These are phyloP conservation scores for Leishmania arabica DNA, from an alignment of 208 protist genomes.

Conservation along the genomic window DNA sequence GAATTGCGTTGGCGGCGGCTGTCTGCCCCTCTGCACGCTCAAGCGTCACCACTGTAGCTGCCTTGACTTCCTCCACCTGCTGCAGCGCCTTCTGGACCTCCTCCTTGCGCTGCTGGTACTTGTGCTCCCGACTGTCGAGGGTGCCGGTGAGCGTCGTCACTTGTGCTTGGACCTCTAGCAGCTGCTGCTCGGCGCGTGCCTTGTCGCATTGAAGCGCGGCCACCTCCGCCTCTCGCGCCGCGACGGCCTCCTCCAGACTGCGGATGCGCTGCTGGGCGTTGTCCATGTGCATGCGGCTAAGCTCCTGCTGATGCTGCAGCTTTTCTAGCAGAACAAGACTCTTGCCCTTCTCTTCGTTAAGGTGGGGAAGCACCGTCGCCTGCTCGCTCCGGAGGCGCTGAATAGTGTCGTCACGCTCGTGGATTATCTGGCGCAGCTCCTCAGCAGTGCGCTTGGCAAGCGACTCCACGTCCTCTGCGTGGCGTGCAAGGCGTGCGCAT, in stretches of 20 bases:
- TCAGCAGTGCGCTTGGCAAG: slow-evolving; percentile 51
- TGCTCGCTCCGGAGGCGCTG: slow-evolving; percentile 52
- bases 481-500: slow-evolving; percentile 38
- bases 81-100: slow-evolving; percentile 38
- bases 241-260: slow-evolving; percentile 25
- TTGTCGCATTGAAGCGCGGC: slow-evolving; percentile 23
- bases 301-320: slow-evolving; percentile 53
- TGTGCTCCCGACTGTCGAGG: slow-evolving; percentile 37
- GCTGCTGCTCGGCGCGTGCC: slow-evolving; percentile 20
- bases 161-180: slow-evolving; percentile 19
- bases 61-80: slow-evolving; percentile 37
- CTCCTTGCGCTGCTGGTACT: slow-evolving; percentile 48
- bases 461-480: slow-evolving; percentile 63
- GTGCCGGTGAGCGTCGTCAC: slow-evolving; percentile 28
- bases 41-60: slow-evolving; percentile 27
- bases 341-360: slow-evolving; percentile 49
- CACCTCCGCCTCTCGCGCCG: slow-evolving; percentile 21
- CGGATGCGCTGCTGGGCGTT: slow-evolving; percentile 31
- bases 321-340: slow-evolving; percentile 55
- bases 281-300: slow-evolving; percentile 27
- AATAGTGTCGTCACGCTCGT: slow-evolving; percentile 49
- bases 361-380: slow-evolving; percentile 35
- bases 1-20: slow-evolving; percentile 41
- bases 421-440: slow-evolving; percentile 45
- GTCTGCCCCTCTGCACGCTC: slow-evolving; percentile 39